These are phyloP conservation scores for Onygenales sp. DNA, from an alignment of 2,329 filamentous ascomycete species.

Conservation along the genomic window DNA sequence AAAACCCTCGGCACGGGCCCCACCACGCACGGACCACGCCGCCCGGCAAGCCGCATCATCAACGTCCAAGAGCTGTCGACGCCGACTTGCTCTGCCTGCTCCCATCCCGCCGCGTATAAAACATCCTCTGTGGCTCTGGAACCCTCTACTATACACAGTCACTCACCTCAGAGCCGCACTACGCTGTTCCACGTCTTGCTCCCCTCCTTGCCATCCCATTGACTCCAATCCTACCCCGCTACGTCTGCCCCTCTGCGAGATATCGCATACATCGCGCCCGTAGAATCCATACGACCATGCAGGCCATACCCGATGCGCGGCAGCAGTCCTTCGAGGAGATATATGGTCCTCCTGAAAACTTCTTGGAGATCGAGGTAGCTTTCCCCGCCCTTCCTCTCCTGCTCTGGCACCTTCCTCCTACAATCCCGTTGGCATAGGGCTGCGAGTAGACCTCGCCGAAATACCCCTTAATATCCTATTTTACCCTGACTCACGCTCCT, in stretches of 20 bases:
- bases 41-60: neutral
- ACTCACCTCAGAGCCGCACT: too few species aligned
- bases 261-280: neutral
- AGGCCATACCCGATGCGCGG: constrained; percentile 58
- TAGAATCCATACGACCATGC: constrained; percentile 35
- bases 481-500: constrained; percentile 7
- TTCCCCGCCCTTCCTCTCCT: neutral
- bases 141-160: too few species aligned
- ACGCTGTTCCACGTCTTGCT: too few species aligned
- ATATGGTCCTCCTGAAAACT: constrained; percentile 96
- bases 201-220: too few species aligned
- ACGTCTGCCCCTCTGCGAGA: neutral
- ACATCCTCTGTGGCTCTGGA: too few species aligned
- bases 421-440: neutral
- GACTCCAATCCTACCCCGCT: neutral
- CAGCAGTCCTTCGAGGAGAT: constrained; percentile 98
- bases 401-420: neutral
- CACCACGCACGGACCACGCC: neutral
- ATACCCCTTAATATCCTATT: neutral
- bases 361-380: constrained; percentile 81
- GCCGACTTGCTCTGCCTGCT: neutral
- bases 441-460: neutral
- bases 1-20: neutral
- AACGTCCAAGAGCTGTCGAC: neutral
- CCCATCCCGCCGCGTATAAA: too few species aligned